phyloP scores from a whole-genome alignment of 2,329 filamentous ascomycete genomes.

The Talaromyces funiculosus region DNA sequence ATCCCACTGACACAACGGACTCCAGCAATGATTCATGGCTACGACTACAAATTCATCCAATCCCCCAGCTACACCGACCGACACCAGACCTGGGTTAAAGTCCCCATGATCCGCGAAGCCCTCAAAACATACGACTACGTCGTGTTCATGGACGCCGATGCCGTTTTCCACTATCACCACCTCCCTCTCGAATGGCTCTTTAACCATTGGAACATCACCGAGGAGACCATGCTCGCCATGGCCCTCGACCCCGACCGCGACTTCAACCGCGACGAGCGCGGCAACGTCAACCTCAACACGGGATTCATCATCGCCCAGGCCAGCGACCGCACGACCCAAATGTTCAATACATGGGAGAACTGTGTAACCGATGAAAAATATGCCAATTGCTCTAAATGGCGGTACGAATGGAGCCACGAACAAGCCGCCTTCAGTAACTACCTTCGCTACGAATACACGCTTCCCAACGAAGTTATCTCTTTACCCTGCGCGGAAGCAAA shows the following conservation, averaged over 20 bases:
- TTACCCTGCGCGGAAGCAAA: constrained; percentile 11
- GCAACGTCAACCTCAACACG: constrained; percentile 12
- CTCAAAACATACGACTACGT: constrained; percentile 14
- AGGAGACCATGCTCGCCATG: constrained; percentile 12
- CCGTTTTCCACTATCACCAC: constrained; percentile 13
- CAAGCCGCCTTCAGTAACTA: constrained; percentile 14
- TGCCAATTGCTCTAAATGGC: constrained; percentile 11
- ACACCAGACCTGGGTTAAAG: constrained; percentile 14
- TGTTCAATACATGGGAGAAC: constrained; percentile 12
- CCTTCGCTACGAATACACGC: constrained; percentile 10
- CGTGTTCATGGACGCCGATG: constrained; percentile 14
- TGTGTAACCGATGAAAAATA: constrained; percentile 9
- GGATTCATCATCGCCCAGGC: constrained; percentile 15
- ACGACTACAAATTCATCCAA: constrained; percentile 14
- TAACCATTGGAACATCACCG: constrained; percentile 11
- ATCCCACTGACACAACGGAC: background rate
- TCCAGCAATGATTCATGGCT: constrained; percentile 11
- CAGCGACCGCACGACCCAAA: constrained; percentile 9
- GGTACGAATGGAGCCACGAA: constrained; percentile 14
- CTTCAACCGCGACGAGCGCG: constrained; percentile 9
- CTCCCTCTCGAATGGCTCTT: constrained; percentile 14
- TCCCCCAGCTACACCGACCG: constrained; percentile 8
- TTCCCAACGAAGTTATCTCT: constrained; percentile 2
- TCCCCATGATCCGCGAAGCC: constrained; percentile 15
- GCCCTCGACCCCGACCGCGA: constrained; percentile 6